Base-by-base conservation (phyloP, 2,329 filamentous ascomycete genomes). In the Cladosporium colombiae region DNA sequence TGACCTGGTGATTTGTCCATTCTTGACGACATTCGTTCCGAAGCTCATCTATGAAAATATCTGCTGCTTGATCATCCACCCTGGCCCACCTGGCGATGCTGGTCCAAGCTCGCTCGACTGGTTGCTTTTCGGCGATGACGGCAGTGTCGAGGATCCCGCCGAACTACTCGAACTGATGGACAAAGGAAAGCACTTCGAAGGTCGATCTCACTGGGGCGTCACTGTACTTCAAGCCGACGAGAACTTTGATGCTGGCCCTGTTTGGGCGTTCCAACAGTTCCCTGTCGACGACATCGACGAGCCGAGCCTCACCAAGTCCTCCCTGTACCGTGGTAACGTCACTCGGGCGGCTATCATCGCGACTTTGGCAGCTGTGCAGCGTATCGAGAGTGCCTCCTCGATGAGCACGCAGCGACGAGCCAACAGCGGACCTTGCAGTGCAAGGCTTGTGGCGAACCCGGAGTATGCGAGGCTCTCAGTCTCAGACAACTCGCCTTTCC, bases 241-340 rank as follows among this genome's bases (percentile, higher is more conserved):
- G 61, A 72, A 79, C 53, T 78, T 81, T 63, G 79, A 81, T 61
- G 78, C 77, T n/a, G 79, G 79, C 7, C 79, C 78, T 0, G 78
- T 81, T 8, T 81, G 79, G 79, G 79, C 79, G 0, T 81, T 77
- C 65, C 78, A 81, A 44, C 79, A 81, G 65, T 81, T 81, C 67
- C 68, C 73, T 6, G 70, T 81, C 64, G 69, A 80, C 69, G 69
- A 80, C 70, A 80, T 81, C 62, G 78, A 81, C 66, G 76, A 78
- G 35, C 68, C 73, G 5, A 70, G 72, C 21, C 67, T 80, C 35
- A 81, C 78, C 33, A 81, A 81, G 63, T 80, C 79, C 0, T 77
- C 74, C 29, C 70, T 81, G 3, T 81, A 81, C 64, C 75, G 79
- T 27, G 78, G 79, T 0, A 69, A 74, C 0, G 74, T 81, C 61